Percentiles rank a stretch among this genome's conserved stretches.
These are phyloP conservation scores for Coccomyxa sp. DNA, from an alignment of 139 green algal species.

Conservation along the genomic window DNA sequence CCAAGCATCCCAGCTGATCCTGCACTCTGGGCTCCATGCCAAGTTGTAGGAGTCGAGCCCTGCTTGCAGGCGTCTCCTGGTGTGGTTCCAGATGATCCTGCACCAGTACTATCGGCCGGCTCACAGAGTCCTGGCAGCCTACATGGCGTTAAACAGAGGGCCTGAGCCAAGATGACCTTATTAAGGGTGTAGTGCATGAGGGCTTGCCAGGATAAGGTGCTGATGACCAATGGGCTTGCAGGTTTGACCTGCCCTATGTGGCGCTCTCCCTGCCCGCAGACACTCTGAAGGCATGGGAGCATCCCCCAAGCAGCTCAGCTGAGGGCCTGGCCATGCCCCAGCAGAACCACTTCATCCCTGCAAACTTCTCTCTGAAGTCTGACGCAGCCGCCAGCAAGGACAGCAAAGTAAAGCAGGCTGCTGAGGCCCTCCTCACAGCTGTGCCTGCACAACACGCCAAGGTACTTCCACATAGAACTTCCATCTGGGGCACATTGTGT, in stretches of 20 bases:
- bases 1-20: neutral
- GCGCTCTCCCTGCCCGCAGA: constrained; percentile 32
- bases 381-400: neutral
- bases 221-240: neutral
- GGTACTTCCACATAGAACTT: neutral
- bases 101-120: neutral
- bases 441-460: too few relatives aligned
- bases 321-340: constrained; percentile 69
- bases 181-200: too few relatives aligned
- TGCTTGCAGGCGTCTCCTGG: too few relatives aligned
- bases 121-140: neutral
- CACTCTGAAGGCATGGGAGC: constrained; percentile 35
- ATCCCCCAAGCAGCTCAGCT: neutral
- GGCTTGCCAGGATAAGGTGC: neutral
- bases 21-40: too few relatives aligned
- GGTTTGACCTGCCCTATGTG: constrained; percentile 28
- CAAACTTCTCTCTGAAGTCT: constrained; percentile 57
- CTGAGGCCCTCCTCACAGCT: neutral
- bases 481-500: neutral
- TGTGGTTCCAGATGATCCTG: neutral
- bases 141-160: too few relatives aligned
- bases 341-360: constrained; percentile 81
- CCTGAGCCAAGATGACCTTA: too few relatives aligned
- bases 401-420: neutral
- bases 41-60: too few relatives aligned